Evolutionary conservation across 164 flowering plant species (phyloP).

Genomic region (Dillenia suffruticosa): DNA sequence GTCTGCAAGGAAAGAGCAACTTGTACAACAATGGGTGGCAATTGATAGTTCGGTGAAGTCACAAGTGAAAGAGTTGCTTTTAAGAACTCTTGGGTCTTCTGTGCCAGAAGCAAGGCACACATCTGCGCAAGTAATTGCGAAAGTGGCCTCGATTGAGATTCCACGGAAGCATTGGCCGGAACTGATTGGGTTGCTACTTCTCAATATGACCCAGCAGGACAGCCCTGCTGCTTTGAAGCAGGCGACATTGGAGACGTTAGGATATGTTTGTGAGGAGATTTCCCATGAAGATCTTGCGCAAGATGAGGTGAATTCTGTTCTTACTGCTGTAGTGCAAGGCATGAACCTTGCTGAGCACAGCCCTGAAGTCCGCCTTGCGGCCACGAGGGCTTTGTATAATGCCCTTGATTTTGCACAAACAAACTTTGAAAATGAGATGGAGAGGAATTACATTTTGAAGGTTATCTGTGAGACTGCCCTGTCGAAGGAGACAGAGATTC

Average conservation of each 20-base stretch:
- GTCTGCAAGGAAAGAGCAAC: slow-evolving; percentile 43
- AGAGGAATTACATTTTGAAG: slow-evolving; percentile 77
- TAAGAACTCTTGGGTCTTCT: slow-evolving; percentile 58
- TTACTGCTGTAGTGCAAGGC: slow-evolving; percentile 88
- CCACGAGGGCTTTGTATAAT: slow-evolving; percentile 67
- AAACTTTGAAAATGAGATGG: slow-evolving; percentile 82
- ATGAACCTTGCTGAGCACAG: slow-evolving; percentile 59
- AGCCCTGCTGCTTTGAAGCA: slow-evolving; percentile 48
- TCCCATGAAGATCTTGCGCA: slow-evolving; percentile 62
- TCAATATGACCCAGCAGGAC: slow-evolving; percentile 67
- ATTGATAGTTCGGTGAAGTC: slow-evolving; percentile 43
- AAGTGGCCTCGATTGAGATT: slow-evolving; percentile 67
- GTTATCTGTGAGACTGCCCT: slow-evolving; percentile 68
- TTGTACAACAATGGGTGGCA: slow-evolving; percentile 59
- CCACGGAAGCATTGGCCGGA: slow-evolving; percentile 78
- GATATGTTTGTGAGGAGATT: slow-evolving; percentile 81
- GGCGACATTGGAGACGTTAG: slow-evolving; percentile 75
- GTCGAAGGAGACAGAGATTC: slow-evolving; percentile 53
- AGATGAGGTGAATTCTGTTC: slow-evolving; percentile 73
- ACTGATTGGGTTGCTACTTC: slow-evolving; percentile 48
- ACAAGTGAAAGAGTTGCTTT: slow-evolving; percentile 56
- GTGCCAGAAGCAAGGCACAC: slow-evolving; percentile 66
- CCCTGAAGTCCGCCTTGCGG: slow-evolving; percentile 73
- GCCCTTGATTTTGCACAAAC: slow-evolving; percentile 85
- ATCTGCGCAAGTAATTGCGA: slow-evolving; percentile 70